phyloP scores from a whole-genome alignment of 129 eudicot genomes.

The Gnaphalium uliginosum region DNA sequence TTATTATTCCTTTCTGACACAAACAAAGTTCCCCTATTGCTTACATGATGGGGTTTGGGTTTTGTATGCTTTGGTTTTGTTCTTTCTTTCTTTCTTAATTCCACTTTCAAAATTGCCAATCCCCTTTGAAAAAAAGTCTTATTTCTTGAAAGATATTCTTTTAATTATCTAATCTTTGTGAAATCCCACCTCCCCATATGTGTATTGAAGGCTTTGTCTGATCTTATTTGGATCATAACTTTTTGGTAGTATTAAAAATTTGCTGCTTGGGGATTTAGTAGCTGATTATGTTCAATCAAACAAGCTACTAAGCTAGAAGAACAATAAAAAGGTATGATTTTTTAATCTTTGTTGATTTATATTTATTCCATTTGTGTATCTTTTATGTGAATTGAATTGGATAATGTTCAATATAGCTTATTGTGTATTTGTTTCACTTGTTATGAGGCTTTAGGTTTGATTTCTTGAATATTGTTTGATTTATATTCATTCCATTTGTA shows the following conservation, averaged over 20 bases:
- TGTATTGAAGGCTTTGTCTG: conserved; percentile 21
- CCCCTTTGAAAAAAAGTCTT: background rate
- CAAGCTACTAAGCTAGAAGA: conserved; percentile 7
- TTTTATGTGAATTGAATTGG: background rate
- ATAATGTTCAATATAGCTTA: background rate
- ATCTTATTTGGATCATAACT: conserved; percentile 30
- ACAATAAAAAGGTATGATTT: conserved; percentile 32
- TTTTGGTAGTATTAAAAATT: background rate
- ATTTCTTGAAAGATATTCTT: background rate
- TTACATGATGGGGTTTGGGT: conserved; percentile 16
- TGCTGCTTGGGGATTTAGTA: conserved; percentile 1
- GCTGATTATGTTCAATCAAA: conserved; percentile 23
- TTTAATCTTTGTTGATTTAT: conserved; percentile 6
- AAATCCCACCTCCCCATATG: conserved; percentile 33
- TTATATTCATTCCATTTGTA: background rate
- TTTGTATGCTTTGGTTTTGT: conserved; percentile 27
- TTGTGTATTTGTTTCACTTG: background rate
- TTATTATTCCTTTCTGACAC: conserved; percentile 30
- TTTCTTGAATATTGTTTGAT: background rate
- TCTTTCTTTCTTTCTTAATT: conserved; percentile 1
- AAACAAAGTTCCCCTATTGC: conserved; percentile 27
- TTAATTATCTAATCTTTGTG: background rate
- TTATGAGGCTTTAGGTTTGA: background rate
- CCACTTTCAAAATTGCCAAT: conserved; percentile 23
- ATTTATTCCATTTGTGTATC: background rate